Base-by-base conservation (phyloP, 2,329 filamentous ascomycete genomes). In the Aspergillus persii region DNA sequence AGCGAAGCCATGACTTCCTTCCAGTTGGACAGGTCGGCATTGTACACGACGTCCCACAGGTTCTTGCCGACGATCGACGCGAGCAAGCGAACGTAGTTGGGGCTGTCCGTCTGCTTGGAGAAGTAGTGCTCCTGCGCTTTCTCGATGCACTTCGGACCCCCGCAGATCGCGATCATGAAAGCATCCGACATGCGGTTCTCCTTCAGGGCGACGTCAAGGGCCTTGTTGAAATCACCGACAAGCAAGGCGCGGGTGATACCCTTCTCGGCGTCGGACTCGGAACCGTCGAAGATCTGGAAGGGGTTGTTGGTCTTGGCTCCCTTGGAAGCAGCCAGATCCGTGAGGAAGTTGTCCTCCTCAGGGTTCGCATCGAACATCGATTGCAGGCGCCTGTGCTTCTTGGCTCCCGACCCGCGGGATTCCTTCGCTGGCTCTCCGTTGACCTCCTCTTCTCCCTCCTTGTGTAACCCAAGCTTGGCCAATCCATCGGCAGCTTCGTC, bases 121-220 rank as follows among this genome's bases (percentile, higher is more conserved):
- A 99, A 86, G 73, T 99, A 99, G 11, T 92, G 88, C 61, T 90
- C 84, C 76, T 98, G 95, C 4, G 94, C 94, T 80, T 96, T 97
- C 69, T 96, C 92, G 48, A 98, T 89, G 61, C 96, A 89, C 65
- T 92, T 90, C 73, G 96, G 92, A 52, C 94, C 95, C 59, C 95
- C 93, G 69, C 93, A 98, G 69, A 98, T 96, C 50, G 96, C 95
- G 72, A 99, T 94, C 81, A 99, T 92, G 77, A 99, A 96, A 44
- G 95, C 95, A 78, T 99, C 95, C 0, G 95, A 95, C 73, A 98
- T 87, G 55, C 93, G 88, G 65, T 96, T 88, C 75, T 97, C 92
- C 69, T 91, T 88, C 15, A 99, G 79, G 68, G 92, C 96, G 54
- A 96, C 86, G 58, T 96, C 90, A 59, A 96, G 88, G 18, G 95